Evolutionary conservation across 495 filamentous ascomycete genomes (phyloP), one percentile per base, ranked within the genome.

Genomic region (Penicillium flavigenum): DNA sequence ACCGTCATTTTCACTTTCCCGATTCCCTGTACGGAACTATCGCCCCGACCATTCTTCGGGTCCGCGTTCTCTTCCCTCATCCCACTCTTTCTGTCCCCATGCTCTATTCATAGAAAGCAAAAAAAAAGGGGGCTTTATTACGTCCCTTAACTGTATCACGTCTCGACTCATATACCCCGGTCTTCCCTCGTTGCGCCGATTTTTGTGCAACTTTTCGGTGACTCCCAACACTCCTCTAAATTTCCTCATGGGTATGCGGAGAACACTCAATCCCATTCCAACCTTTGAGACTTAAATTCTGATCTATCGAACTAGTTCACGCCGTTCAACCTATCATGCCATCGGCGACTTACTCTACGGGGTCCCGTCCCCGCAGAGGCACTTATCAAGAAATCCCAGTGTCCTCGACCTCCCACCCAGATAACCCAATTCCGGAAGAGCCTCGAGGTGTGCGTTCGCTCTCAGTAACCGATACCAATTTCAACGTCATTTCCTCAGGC

Each of bases 401-500:
- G 48, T 77, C 78, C 9, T 69, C 74, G 8, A 81, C 79, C 29
- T 81, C 76, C 36, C 82, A 84, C 65, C 81, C 82, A 11, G 67
- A 79, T 50, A 81, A 84, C 59, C 81, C 81, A 4, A 76, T 85
- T 54, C 83, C 82, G 49, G 73, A 78, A 65, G 81, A 84, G 60
- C 82, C 81, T 39, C 74, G 67, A 17, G 65, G 69, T 10, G 72
- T 77, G 16, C 68, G 72, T 22, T 70, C 74, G 3, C 64, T 77
- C 8, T 74, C 75, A 10, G 62, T 75, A 51, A 70, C 77, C 58
- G 60, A 73, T 61, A 63, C 69, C 68, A 61, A 73, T 71, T 69
- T 80, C 70, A 63, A 76, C 70, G 67, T 76, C 67, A 34, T 61
- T 64, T 46, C 63, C 38, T 64, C 66, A 9, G 56, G 65, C 4